phyloP scores from a whole-genome alignment of 2,329 filamentous ascomycete genomes.

The Rhytidhysteron rufulum region DNA sequence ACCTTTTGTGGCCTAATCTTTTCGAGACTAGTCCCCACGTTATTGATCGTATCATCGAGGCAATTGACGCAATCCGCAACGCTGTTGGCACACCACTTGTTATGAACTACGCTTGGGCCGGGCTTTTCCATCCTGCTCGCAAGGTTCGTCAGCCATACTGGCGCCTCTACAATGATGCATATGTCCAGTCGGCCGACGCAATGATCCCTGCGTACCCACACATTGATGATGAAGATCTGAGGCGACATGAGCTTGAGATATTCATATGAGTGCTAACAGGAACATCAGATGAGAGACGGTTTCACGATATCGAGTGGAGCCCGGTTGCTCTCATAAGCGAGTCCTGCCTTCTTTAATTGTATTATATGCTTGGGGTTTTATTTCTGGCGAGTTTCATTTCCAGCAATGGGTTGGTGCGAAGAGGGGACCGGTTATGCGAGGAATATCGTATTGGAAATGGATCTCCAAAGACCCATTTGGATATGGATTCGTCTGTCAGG shows the following conservation, averaged over 20 bases:
- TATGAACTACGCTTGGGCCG: conserved; percentile 98
- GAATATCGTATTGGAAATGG: too few relatives aligned
- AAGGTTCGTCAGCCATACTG: conserved; percentile 96
- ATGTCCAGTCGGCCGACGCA: conserved; percentile 86
- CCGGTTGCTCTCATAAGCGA: background rate
- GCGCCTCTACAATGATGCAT: conserved; percentile 94
- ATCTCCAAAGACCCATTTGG: too few relatives aligned
- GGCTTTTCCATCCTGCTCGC: conserved; percentile 91
- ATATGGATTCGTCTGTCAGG: too few relatives aligned
- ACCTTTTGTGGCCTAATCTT: conserved; percentile 91
- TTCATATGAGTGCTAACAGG: conserved; percentile 74
- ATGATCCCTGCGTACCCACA: conserved; percentile 97
- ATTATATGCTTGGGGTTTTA: too few relatives aligned
- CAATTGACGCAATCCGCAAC: conserved; percentile 92
- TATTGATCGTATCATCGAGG: conserved; percentile 95
- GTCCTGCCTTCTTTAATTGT: background rate
- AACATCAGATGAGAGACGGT: too few relatives aligned
- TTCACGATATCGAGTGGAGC: too few relatives aligned
- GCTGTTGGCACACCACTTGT: conserved; percentile 88
- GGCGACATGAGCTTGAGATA: conserved; percentile 77
- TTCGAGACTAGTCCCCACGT: conserved; percentile 98
- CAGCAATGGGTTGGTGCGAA: too few relatives aligned
- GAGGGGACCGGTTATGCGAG: too few relatives aligned
- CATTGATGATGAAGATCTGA: conserved; percentile 73
- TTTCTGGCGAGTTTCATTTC: too few relatives aligned